Evolutionary conservation across 768 basidiomycete genomes (phyloP), one percentile per base, ranked within the genome.

Genomic region (Favolaschia claudopus): DNA sequence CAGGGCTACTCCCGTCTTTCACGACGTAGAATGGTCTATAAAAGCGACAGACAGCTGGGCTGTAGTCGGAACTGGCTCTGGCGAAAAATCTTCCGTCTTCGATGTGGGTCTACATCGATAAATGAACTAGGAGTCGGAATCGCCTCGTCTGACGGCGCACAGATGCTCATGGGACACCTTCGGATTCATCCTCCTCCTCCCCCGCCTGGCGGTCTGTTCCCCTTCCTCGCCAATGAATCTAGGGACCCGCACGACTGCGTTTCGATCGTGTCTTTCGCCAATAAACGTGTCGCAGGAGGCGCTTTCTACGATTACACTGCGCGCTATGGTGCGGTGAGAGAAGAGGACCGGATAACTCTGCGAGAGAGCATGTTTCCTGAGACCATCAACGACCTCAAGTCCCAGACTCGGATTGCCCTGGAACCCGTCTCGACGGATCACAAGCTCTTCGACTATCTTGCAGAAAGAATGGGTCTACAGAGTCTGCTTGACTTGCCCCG

Each of bases 271-370:
- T 87, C 89, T 1, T 92, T 92, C 61, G 81, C 87, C 0, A 86
- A 90, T 59, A 81, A 87, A 17, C 77, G 81, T 19, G 77, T 78
- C 1, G 75, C 80, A 0, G 85, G 85, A 0, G 88, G 89, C 8
- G 91, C 84, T 12, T 99, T 99, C 76, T 91, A 91, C 59, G 96
- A 99, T 74, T 97, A 91, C 68, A 91, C 94, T 0, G 94, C 95
- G 3, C 86, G 95, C 3, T 99, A 98, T 70, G 94, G 93, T 20
- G 90, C 92, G 0, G 84, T 95, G 34, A 79, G 91, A 17, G 95
- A 96, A 17, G 92, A 90, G 68, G 96, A 96, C 68, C 82, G 84
- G 27, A 71, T 87, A 49, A 93, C 95, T 0, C 81, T 96, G 22
- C 79, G 88, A 8, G 79, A 95, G 66, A 87, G 82, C 56, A 82